Percentiles rank a stretch among this genome's conserved stretches.
phyloP scores from a whole-genome alignment of 2,329 filamentous ascomycete species.

The Ophiostoma triangulosporum region DNA sequence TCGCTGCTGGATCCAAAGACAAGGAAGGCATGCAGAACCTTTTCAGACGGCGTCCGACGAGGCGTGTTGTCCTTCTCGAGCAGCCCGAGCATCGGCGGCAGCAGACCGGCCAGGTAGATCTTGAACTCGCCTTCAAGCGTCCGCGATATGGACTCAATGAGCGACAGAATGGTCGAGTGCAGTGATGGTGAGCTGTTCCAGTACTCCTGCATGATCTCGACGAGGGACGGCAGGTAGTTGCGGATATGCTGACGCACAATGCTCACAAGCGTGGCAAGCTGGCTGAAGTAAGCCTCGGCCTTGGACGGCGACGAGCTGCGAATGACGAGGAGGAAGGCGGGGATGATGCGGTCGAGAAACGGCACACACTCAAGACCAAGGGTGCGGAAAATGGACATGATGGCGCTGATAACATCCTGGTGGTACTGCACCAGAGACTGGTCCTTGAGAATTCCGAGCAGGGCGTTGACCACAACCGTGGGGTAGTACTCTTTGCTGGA shows the following conservation, averaged over 20 bases:
- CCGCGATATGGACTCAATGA: slow-evolving; percentile 87
- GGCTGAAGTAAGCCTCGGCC: slow-evolving; percentile 94
- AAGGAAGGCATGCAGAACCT: slow-evolving; percentile 85
- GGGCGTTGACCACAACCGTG: slow-evolving; percentile 90
- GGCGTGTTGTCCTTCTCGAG: slow-evolving; percentile 71
- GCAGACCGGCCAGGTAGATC: slow-evolving; percentile 74
- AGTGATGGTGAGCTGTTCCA: slow-evolving; percentile 72
- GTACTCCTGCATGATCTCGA: slow-evolving; percentile 75
- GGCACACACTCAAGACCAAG: slow-evolving; percentile 91
- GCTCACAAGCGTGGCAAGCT: slow-evolving; percentile 80
- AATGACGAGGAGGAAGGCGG: slow-evolving; percentile 84
- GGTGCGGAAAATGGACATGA: slow-evolving; percentile 98
- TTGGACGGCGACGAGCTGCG: slow-evolving; percentile 62
- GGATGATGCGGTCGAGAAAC: slow-evolving; percentile 86
- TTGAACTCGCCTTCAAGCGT: slow-evolving; percentile 97
- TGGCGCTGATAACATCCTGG: slow-evolving; percentile 86
- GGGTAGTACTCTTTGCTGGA: slow-evolving; percentile 98
- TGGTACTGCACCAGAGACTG: slow-evolving; percentile 82
- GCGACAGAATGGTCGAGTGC: slow-evolving; percentile 78
- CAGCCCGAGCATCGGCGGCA: slow-evolving; percentile 88
- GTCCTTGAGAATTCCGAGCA: slow-evolving; percentile 85
- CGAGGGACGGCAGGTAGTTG: slow-evolving; percentile 75
- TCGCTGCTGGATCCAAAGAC: slow-evolving; percentile 93
- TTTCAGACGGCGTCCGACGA: slow-evolving; percentile 71
- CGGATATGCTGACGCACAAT: slow-evolving; percentile 96